Base-by-base conservation (phyloP, 2,329 filamentous ascomycete species). In the Fusarium veterinarium region DNA sequence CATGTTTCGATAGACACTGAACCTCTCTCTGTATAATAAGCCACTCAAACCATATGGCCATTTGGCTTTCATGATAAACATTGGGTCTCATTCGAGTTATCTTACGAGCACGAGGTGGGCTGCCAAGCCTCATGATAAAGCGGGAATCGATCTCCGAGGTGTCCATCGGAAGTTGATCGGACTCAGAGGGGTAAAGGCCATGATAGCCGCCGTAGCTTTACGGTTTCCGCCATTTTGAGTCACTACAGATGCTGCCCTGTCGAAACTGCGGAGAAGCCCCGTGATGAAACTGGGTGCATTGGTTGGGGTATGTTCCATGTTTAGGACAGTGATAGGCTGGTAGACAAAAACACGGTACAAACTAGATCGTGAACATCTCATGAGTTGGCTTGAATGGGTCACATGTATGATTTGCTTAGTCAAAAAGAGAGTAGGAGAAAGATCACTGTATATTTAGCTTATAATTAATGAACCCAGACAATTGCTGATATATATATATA, bases 241-340 rank as follows among this genome's bases (percentile, higher is more conserved):
- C 66, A 75, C 56, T 71, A 28, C 67, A 35, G 45, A 30, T 63
- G 52, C 62, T 46, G 63, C 56, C 63, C 49, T 73, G 56, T 38
- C 66, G 61, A 41, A 63, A 63, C 63, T 71, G 69, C 71, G 75
- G 63, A 68, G 60, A 72, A 68, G 53, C 69, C 73, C 56, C 71
- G 69, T 76, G 71, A 77, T 73, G 62, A 68, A 73, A 62, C 45
- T 62, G 58, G 44, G 45, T 59, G 64, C 68, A 72, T 46, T 64
- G 60, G 58, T 68, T 66, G 57, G 58, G 59, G 57, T 63, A 66
- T n/a, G 37, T 48, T 63, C 63, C 40, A 51, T 49, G 51, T 33
- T 60, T 33, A 52, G 53, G 17, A 45, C 33, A 16, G 51, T 10
- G 40, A 45, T 59, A n/a, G 31, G n/a, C 33, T 20, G 30, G 12